phyloP scores from a whole-genome alignment of 331 rosid genomes.

The Pyrus hybrid region DNA sequence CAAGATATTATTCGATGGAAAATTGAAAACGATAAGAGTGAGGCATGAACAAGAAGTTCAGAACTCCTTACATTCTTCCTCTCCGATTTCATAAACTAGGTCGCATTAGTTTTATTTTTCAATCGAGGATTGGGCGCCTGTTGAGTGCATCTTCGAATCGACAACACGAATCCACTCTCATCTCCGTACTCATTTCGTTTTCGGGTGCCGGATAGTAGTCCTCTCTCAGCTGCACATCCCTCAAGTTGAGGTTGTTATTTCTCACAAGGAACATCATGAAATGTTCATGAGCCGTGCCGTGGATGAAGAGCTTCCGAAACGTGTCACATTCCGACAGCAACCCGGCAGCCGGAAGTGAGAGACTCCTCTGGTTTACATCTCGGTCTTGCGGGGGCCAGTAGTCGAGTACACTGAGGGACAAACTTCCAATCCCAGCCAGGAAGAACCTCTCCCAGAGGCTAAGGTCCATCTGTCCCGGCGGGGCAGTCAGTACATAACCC shows the following conservation, averaged over 20 bases:
- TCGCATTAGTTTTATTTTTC: neutral
- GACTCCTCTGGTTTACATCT: constrained; percentile 75
- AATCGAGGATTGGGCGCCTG: constrained; percentile 51
- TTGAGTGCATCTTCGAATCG: constrained; percentile 85
- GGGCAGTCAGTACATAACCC: too few species aligned
- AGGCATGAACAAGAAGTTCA: neutral
- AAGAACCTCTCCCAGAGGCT: too few species aligned
- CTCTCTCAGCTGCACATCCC: constrained; percentile 76
- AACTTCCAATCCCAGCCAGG: too few species aligned
- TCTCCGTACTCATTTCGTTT: constrained; percentile 84
- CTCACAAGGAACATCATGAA: constrained; percentile 65
- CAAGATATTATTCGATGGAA: neutral
- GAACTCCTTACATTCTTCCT: neutral
- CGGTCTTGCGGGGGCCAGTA: constrained; percentile 94
- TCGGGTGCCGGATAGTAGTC: constrained; percentile 90
- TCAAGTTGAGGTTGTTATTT: constrained; percentile 37
- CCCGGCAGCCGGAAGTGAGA: constrained; percentile 79
- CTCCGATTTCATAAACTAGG: too few species aligned
- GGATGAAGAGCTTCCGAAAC: constrained; percentile 82
- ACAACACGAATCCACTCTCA: constrained; percentile 75
- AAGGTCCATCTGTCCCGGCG: too few species aligned
- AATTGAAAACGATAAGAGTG: neutral
- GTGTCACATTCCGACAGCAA: constrained; percentile 51
- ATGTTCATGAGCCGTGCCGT: constrained; percentile 80
- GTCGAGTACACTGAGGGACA: constrained; percentile 55